phyloP scores from a whole-genome alignment of 139 green algal species.

The Chlamydomonas asymmetrica region DNA sequence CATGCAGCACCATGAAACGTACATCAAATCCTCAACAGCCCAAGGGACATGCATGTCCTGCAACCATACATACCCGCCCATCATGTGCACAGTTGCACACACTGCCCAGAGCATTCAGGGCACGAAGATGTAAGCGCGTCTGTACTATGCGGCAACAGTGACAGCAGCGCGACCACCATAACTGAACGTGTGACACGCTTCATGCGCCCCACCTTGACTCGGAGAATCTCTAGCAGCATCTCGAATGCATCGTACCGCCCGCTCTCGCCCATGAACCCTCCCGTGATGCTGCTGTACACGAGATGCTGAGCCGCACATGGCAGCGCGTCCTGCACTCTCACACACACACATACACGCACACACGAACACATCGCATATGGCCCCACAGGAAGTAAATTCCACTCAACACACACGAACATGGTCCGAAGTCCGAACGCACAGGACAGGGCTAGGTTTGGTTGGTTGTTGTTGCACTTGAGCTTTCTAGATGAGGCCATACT shows the following conservation, averaged over 20 bases:
- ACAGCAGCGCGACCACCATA: too few relatives aligned
- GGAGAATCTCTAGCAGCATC: slow-evolving; percentile 34
- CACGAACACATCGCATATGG: background rate
- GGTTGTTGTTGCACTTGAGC: background rate
- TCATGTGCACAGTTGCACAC: too few relatives aligned
- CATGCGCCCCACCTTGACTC: background rate
- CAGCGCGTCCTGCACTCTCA: slow-evolving; percentile 1
- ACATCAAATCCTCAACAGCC: too few relatives aligned
- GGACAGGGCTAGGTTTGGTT: background rate
- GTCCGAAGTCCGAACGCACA: background rate
- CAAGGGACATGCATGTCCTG: too few relatives aligned
- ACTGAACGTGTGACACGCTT: too few relatives aligned
- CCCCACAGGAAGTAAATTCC: background rate
- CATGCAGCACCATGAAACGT: too few relatives aligned
- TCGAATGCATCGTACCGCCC: slow-evolving; percentile 40
- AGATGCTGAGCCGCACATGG: slow-evolving; percentile 37
- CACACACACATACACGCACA: background rate
- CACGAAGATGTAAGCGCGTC: too few relatives aligned
- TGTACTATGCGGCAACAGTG: too few relatives aligned
- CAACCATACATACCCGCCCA: too few relatives aligned
- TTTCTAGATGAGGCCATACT: background rate
- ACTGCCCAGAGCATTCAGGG: too few relatives aligned
- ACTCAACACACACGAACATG: background rate
- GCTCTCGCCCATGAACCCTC: slow-evolving; percentile 24
- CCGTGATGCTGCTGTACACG: slow-evolving; percentile 26